Base-by-base conservation (phyloP, 2,329 filamentous ascomycete species). In the Pyricularia grisea region DNA sequence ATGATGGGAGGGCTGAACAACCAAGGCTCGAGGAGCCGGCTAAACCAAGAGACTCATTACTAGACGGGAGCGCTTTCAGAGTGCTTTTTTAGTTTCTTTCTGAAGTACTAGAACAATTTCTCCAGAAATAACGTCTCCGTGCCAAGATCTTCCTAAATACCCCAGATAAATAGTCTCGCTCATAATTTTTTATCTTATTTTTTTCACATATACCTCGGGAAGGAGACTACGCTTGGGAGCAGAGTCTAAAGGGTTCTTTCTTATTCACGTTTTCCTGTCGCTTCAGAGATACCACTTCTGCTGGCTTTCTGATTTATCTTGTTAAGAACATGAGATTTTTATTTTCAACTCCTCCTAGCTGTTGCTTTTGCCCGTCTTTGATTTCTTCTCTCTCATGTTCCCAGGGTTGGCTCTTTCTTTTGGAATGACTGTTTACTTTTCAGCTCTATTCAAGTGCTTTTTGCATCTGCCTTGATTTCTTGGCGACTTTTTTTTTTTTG, bases 41-140 rank as follows among this genome's bases (percentile, higher is more conserved):
- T 87, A 42, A 80, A 84, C 55, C 85, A 87, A 71, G 84, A 87
- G 75, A 81, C 81, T n/a, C 81, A 80, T 72, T 84, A 81, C 71
- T 83, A 75, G 77, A 71, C 65, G 42, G 17, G 42, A 50, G 17
- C 42, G 42, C 17, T 2, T 50, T 6, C 20, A 50, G 42, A 20
- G 42, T 50, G 20, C 2, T 50, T 50, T 50, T 50, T 50, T 36
- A 36, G 33, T 36, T 36, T 36, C 33, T 36, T 14, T 50, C 42
- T 50, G 17, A 50, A 50, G 42, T 50, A 50, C n/a, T 50, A 50
- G 42, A 50, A 50, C 20, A 20, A 6, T 50, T 50, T 17, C n/a
- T 17, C 42, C 20, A 17, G n/a, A 50, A 17, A 50, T 5, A 50
- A 50, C 42, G 14, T 50, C 7, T n/a, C 6, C 17, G 42, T 50